phyloP scores from a whole-genome alignment of 1,284 basidiomycete species.

The Melampsora americana region DNA sequence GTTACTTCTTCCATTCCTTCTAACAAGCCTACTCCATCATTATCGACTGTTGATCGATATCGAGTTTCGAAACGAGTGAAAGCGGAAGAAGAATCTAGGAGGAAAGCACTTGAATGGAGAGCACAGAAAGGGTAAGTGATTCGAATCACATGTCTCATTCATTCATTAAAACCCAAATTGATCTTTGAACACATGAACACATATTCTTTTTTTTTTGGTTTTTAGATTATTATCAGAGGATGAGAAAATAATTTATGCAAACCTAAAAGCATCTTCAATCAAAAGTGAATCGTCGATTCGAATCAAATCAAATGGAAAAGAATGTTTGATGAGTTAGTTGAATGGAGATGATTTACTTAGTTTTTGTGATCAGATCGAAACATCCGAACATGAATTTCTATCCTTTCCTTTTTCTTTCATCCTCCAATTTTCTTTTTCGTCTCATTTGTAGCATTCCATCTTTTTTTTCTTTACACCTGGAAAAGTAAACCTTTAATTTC shows the following conservation, averaged over 20 bases:
- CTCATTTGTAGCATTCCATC: too few relatives aligned
- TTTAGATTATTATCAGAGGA: background rate
- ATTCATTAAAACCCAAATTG: background rate
- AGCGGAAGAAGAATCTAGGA: conserved; percentile 9
- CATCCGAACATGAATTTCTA: too few relatives aligned
- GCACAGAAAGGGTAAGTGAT: background rate
- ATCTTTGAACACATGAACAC: background rate
- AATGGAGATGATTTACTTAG: too few relatives aligned
- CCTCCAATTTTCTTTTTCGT: too few relatives aligned
- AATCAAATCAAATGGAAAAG: background rate
- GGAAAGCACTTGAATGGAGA: conserved; percentile 8
- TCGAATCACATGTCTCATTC: background rate
- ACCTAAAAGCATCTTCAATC: background rate
- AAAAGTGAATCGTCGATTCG: background rate
- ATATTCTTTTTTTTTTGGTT: background rate
- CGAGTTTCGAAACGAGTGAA: background rate
- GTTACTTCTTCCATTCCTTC: background rate
- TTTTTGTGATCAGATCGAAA: too few relatives aligned
- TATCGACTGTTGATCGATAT: background rate
- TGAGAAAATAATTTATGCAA: background rate
- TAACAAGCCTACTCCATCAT: background rate
- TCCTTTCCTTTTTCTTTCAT: too few relatives aligned
- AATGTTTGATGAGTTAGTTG: background rate
- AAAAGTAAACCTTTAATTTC: too few relatives aligned
- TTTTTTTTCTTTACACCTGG: too few relatives aligned